Evolutionary conservation across 805 yeast species (phyloP).

Genomic region (Zygosaccharomyces pseudorouxii): DNA sequence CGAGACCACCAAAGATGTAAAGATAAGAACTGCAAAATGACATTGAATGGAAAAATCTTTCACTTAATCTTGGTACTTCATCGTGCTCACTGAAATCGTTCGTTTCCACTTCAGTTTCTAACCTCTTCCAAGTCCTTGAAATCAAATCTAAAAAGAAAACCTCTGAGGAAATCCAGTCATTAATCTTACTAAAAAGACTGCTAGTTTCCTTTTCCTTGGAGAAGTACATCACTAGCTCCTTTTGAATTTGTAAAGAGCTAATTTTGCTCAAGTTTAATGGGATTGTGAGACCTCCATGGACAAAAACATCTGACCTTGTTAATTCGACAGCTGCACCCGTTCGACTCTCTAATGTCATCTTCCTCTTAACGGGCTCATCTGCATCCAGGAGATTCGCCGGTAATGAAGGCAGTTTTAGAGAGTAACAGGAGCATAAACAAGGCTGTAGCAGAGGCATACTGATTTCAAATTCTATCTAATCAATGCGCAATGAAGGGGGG

Average conservation of each 20-base stretch:
- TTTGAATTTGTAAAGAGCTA: constrained; percentile 39
- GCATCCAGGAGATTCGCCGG: constrained; percentile 26
- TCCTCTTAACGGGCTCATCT: constrained; percentile 43
- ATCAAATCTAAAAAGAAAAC: constrained; percentile 56
- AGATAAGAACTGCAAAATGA: constrained; percentile 46
- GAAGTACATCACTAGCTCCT: constrained; percentile 37
- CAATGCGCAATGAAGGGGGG: too few species aligned
- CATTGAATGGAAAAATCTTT: constrained; percentile 57
- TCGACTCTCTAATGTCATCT: constrained; percentile 53
- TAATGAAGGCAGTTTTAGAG: constrained; percentile 39
- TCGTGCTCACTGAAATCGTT: constrained; percentile 1
- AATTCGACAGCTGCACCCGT: constrained; percentile 64
- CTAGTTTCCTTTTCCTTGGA: constrained; percentile 23
- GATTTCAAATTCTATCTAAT: not conserved
- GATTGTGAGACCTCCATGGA: constrained; percentile 63
- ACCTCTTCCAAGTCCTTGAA: constrained; percentile 53
- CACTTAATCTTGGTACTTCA: constrained; percentile 10
- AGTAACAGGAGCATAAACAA: constrained; percentile 56
- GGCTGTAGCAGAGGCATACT: constrained; percentile 61
- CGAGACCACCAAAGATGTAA: constrained; percentile 64
- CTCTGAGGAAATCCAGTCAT: constrained; percentile 55
- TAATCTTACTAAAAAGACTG: constrained; percentile 24
- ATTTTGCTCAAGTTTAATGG: constrained; percentile 47
- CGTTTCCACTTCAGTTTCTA: constrained; percentile 23
- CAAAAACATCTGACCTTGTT: constrained; percentile 55